These are phyloP conservation scores for Camelina hispida DNA, from an alignment of 345 rosid genomes.

Conservation along the genomic window DNA sequence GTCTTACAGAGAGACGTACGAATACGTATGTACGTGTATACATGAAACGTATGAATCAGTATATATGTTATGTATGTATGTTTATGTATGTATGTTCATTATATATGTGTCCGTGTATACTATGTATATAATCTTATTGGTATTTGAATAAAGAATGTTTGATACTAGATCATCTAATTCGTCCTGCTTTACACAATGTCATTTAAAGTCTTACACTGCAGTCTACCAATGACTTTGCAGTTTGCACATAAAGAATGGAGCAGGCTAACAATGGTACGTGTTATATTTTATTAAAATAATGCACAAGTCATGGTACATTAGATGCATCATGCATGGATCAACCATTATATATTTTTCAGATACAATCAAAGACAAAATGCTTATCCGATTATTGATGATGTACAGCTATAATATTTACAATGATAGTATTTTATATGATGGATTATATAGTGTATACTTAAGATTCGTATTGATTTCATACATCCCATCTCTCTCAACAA, in stretches of 20 bases:
- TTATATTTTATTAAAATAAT: too few relatives aligned
- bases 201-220: not conserved
- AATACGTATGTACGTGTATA: not conserved
- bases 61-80: too few relatives aligned
- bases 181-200: not conserved
- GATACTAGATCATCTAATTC: too few relatives aligned
- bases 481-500: constrained; percentile 24
- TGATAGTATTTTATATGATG: not conserved
- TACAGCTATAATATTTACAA: not conserved
- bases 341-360: constrained; percentile 2
- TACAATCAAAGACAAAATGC: not conserved
- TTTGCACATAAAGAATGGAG: not conserved
- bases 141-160: too few relatives aligned
- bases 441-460: not conserved
- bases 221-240: not conserved
- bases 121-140: too few relatives aligned
- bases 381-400: not conserved
- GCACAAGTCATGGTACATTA: not conserved
- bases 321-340: constrained; percentile 26
- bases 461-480: not conserved
- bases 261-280: too few relatives aligned
- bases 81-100: too few relatives aligned
- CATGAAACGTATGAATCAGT: too few relatives aligned
- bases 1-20: constrained; percentile 27
- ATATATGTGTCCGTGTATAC: too few relatives aligned